phyloP scores from a whole-genome alignment of 176 grass and related monocot genomes.

The Raddia guianensis region DNA sequence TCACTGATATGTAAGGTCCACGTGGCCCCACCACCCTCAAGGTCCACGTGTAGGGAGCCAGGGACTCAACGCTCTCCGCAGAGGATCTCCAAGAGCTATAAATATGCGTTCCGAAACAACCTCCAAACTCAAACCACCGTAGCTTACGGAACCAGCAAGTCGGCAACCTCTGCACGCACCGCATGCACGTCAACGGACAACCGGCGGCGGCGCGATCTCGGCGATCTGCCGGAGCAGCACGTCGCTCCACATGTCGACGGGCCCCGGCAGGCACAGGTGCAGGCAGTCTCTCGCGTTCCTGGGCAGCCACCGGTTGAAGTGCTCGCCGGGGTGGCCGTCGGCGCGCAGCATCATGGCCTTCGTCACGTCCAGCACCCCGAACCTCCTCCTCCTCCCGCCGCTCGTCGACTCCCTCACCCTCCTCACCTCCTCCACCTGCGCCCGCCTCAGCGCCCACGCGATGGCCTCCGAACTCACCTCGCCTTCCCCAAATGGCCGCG shows the following conservation, averaged over 20 bases:
- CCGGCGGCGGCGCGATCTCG: slow-evolving; percentile 9
- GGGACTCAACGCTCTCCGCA: too few relatives aligned
- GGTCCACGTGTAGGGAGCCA: too few relatives aligned
- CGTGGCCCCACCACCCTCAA: too few relatives aligned
- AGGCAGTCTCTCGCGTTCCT: slow-evolving; percentile 72
- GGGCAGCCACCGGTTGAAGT: slow-evolving; percentile 56
- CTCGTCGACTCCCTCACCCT: slow-evolving; percentile 15
- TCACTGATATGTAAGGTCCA: too few relatives aligned
- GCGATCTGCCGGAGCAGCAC: slow-evolving; percentile 39
- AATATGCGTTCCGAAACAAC: background rate
- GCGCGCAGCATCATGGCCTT: slow-evolving; percentile 91
- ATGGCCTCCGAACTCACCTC: slow-evolving; percentile 21
- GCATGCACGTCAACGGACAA: background rate
- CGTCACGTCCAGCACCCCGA: slow-evolving; percentile 76
- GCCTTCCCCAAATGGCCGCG: slow-evolving; percentile 47
- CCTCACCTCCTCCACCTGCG: slow-evolving; percentile 62
- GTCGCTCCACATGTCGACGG: slow-evolving; percentile 86
- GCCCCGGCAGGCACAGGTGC: slow-evolving; percentile 80
- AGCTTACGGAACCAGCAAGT: background rate
- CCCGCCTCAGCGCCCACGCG: slow-evolving; percentile 55
- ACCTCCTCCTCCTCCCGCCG: slow-evolving; percentile 7
- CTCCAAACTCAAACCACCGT: background rate
- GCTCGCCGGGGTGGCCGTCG: slow-evolving; percentile 68
- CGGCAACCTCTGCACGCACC: background rate
- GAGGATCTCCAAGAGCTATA: too few relatives aligned